Base-by-base conservation (phyloP, 805 yeast species). In the Monosporozyma servazzii region DNA sequence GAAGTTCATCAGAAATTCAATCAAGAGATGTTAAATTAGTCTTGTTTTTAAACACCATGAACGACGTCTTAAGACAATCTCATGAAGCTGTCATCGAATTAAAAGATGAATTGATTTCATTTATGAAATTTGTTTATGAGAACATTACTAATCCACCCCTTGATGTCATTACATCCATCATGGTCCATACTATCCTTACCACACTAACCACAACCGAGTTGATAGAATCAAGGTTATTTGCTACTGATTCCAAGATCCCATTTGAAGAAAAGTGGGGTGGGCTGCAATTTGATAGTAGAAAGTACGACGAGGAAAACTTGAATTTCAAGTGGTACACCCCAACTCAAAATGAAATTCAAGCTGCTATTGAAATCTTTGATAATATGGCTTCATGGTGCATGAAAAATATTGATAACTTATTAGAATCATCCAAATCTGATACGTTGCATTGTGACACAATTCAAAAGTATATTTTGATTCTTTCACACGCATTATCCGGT, bases 251-350 rank as follows among this genome's bases (percentile, higher is more conserved):
- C 56, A 55, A 49, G 0, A 50, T 64, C 3, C 55, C 70, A 0
- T 51, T 56, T 25, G 80, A 75, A 47, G 73, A 73, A 25, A 77
- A 83, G 53, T 86, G 95, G 95, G 95, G 95, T 45, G 88, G 80
- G 0, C 75, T 78, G 53, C 88, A 84, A 58, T 80, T 82, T 57
- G 77, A 75, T 54, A 67, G 73, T 0, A 58, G 65, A 20, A 72
- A 87, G 54, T 80, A 82, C 48, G 61, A 73, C 1, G 51, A 59
- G 11, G 76, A 76, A 15, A 76, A 78, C 54, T 64, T 84, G 36
- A 60, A 73, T 1, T 81, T 88, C 56, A 70, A 74, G 1, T 91
- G 99, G 99, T 88, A 82, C 60, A 64, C 75, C 1, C 98, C 98
- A 0, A 61, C 73, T 0, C 67, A 67, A 2, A 65, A 59, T 2